Conservation (phyloP, 2,329 filamentous ascomycete species). For the Cercospora sp. region DNA sequence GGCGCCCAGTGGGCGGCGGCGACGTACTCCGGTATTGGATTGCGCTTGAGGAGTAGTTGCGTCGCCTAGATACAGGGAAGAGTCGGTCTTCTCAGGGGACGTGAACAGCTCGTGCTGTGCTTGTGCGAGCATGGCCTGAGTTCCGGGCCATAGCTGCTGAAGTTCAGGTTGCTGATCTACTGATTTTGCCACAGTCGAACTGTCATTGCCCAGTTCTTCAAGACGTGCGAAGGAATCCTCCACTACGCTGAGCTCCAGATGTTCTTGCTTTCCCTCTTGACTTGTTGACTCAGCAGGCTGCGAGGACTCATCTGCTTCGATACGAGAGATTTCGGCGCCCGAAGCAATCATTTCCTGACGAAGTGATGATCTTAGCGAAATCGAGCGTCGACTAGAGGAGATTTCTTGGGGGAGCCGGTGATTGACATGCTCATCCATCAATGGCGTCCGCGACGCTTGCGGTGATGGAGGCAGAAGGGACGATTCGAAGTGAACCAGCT, state of each 20-base stretch:
- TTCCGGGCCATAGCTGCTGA: conserved; percentile 28
- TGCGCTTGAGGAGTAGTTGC: conserved; percentile 35
- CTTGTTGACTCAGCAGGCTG: conserved; percentile 12
- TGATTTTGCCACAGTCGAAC: background rate
- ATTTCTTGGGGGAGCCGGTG: conserved; percentile 18
- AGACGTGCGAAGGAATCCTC: conserved; percentile 1
- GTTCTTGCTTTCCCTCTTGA: conserved; percentile 1
- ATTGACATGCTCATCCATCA: conserved; percentile 27
- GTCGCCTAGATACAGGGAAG: conserved; percentile 16
- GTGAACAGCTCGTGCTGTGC: conserved; percentile 36
- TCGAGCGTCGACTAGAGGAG: conserved; percentile 16
- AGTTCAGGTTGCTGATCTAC: background rate
- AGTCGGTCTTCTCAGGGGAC: conserved; percentile 33
- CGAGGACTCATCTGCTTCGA: conserved; percentile 23
- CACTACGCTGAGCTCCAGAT: background rate
- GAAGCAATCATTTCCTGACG: conserved; percentile 31
- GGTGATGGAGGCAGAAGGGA: background rate
- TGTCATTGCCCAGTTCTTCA: background rate
- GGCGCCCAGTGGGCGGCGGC: conserved; percentile 23
- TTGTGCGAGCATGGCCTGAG: conserved; percentile 35
- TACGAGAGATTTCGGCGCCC: conserved; percentile 29
- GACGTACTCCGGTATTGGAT: conserved; percentile 37
- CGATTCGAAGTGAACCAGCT: conserved; percentile 7
- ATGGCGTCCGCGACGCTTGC: conserved; percentile 20
- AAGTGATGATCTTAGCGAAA: conserved; percentile 29